Base-by-base conservation (phyloP, 2,329 filamentous ascomycete genomes). In the Hymenoscyphus salicellus region DNA sequence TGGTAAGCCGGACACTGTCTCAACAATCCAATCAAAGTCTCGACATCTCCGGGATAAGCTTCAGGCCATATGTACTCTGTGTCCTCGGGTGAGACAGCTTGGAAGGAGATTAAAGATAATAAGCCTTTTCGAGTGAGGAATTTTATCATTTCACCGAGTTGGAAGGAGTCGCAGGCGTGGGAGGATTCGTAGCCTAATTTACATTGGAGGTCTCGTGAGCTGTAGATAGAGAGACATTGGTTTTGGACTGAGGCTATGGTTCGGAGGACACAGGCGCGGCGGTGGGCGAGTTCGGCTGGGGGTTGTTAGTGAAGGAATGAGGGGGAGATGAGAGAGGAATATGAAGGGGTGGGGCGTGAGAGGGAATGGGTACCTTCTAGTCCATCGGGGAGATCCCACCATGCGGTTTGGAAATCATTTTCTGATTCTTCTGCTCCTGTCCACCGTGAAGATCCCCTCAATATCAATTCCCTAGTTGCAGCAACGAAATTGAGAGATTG, bases 71-170 rank as follows among this genome's bases (percentile, higher is more conserved):
- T 64, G 20, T 73, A 73, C 1, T 74, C 72, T 4, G 68, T 62
- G 55, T 74, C 73, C 14, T 75, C 72, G 5, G 83, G 72, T 0
- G 83, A 83, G 2, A 74, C 71, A 0, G 83, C 79, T 41, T 82
- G 81, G 67, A 85, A 86, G 72, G 86, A 83, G 6, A 83, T 79
- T 0, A 91, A 77, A 43, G 82, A 84, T 3, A 92, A 72, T 0
- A 91, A 83, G 32, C 83, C 81, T 68, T 86, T 86, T 68, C 82
- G 82, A 16, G 81, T 78, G 41, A 93, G 83, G 76, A 93, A 93
- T 69, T 86, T 87, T 68, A 92, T 77, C 82, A 91, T 91, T 77
- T 93, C 89, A 26, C 90, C 90, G 0, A 93, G 83, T 76, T 93
- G 90, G 72, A 89, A 93, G 1, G 86, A 88, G 77, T 93, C 90